phyloP scores from a whole-genome alignment of 345 rosid genomes.

The Eucalyptus regnans region DNA sequence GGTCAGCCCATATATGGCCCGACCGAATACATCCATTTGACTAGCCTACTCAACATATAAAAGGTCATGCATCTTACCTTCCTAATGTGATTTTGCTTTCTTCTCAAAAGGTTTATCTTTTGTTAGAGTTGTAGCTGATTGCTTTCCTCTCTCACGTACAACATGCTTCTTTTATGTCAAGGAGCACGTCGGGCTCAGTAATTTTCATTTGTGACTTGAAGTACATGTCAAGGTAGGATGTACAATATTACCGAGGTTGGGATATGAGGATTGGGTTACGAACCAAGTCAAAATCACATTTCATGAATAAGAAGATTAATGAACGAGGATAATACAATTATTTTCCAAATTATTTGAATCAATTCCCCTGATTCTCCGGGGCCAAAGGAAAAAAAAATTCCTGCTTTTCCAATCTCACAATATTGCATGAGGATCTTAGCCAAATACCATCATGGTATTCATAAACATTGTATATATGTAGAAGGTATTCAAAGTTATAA shows the following conservation, averaged over 20 bases:
- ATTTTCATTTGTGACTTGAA: neutral
- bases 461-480: neutral
- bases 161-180: neutral
- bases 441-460: neutral
- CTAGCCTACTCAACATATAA: too few relatives aligned
- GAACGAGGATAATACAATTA: neutral
- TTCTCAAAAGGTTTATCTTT: neutral
- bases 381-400: neutral
- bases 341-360: neutral
- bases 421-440: neutral
- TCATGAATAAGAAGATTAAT: neutral
- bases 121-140: neutral
- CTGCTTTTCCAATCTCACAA: neutral
- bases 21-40: too few relatives aligned
- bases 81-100: neutral
- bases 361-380: neutral
- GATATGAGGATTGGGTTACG: neutral
- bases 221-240: neutral
- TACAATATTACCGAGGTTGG: neutral
- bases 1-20: fast-evolving
- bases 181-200: neutral
- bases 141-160: neutral
- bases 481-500: neutral
- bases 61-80: neutral
- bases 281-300: neutral